Evolutionary conservation across 2,329 filamentous ascomycete genomes (phyloP), one percentile per base, ranked within the genome.

Genomic region (Balansia obtecta): DNA sequence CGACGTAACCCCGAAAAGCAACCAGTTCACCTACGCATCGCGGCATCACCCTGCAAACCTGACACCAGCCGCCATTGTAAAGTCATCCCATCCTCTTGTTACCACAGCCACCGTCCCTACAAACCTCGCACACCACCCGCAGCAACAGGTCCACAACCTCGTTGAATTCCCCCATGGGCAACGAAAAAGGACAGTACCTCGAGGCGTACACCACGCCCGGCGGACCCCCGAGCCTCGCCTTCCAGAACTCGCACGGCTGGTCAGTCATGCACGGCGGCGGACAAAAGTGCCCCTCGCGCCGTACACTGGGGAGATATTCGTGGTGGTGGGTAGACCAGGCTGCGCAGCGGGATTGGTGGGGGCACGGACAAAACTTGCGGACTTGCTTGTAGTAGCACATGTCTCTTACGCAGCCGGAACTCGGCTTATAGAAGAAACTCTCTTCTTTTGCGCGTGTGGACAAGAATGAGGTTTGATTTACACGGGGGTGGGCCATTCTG

Each of bases 351-450:
- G 12, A 13, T 38, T 40, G 32, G 3, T 50, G 11, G 34, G 33
- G 18, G 39, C 50, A 54, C 27, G 41, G 41, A 48, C 50, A 49
- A 20, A 18, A 46, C 13, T 46, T 30, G 32, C 49, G 41, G 37
- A 51, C 41, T 38, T 47, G 40, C 11, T 32, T 44, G 45, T n/a
- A 51, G 44, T 45, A 27, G 47, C 46, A 52, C 46, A 49, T 52
- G 2, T 27, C 27, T 6, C n/a, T 27, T 27, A 5, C 27, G 27
- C 4, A 27, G 8, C 27, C 27, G 4, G 1, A 8, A 27, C 7
- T 5, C 27, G 8, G 27, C 27, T 27, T 27, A 22, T 22, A 13
- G 27, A 27, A 27, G 27, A 7, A 27, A 8, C 12, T 7, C 18
- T 7, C 8, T 30, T 32, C 9, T 32, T 20, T 33, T 41, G 34